phyloP scores from a whole-genome alignment of 1,139 yeast species.

The Diutina catenulata region DNA sequence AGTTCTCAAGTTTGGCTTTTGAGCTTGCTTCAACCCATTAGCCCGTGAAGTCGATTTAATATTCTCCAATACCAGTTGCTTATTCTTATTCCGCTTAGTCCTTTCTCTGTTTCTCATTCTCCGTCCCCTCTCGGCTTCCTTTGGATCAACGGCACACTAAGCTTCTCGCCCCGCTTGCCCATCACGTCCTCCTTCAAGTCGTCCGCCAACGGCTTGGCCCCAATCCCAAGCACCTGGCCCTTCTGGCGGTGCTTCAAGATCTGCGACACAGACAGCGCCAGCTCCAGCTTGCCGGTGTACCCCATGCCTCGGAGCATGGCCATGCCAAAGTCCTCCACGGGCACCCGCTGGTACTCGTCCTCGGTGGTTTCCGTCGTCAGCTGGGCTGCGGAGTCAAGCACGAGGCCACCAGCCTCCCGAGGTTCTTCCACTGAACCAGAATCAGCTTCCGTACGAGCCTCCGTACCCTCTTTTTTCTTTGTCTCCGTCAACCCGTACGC shows the following conservation, averaged over 20 bases:
- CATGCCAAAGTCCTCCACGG: conserved; percentile 33
- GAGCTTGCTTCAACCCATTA: too few species aligned
- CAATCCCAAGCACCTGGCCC: conserved; percentile 32
- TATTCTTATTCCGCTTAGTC: too few species aligned
- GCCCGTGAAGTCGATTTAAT: too few species aligned
- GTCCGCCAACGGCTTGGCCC: conserved; percentile 25
- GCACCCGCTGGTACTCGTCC: conserved; percentile 1
- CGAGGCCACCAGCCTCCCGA: not conserved
- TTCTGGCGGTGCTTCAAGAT: conserved; percentile 15
- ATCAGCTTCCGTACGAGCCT: too few species aligned
- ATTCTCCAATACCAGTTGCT: too few species aligned
- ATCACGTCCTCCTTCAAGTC: conserved; percentile 23
- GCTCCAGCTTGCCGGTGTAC: conserved; percentile 17
- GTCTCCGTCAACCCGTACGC: not conserved
- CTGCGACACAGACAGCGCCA: not conserved
- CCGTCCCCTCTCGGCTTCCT: conserved; percentile 5
- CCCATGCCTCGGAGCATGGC: conserved; percentile 49
- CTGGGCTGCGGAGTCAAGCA: not conserved
- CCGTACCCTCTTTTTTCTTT: too few species aligned
- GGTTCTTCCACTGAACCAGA: not conserved
- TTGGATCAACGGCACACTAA: conserved; percentile 13
- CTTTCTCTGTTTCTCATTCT: too few species aligned
- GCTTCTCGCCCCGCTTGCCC: conserved; percentile 14
- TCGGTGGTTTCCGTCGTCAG: not conserved
- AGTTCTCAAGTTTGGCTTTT: too few species aligned